These are phyloP conservation scores for Amyloporia xantha DNA, from an alignment of 768 basidiomycete genomes.

Conservation along the genomic window DNA sequence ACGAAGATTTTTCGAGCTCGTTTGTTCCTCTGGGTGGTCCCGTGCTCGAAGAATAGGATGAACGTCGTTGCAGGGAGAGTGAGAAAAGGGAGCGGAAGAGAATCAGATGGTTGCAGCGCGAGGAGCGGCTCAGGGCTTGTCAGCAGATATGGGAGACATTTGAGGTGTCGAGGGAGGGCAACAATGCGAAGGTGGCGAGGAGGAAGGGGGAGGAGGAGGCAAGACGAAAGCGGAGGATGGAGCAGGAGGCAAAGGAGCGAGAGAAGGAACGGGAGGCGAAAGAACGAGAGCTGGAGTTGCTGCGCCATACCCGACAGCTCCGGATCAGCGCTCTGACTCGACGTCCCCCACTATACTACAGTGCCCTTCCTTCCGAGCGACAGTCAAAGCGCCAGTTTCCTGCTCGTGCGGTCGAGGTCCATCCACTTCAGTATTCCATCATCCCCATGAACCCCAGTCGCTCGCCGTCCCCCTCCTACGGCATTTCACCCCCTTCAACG, in stretches of 20 bases:
- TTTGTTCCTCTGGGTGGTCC: slow-evolving; percentile 34
- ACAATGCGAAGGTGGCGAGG: slow-evolving; percentile 18
- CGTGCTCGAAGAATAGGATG: slow-evolving; percentile 34
- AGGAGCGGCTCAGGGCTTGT: slow-evolving; percentile 18
- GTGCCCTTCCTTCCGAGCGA: slow-evolving; percentile 14
- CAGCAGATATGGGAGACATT: slow-evolving; percentile 27
- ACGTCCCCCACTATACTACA: slow-evolving; percentile 21
- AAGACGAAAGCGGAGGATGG: too few species aligned
- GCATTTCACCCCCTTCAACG: slow-evolving; percentile 12
- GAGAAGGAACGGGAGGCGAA: slow-evolving; percentile 13
- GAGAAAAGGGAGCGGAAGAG: slow-evolving; percentile 30
- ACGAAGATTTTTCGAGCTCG: slow-evolving; percentile 37
- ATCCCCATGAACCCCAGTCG: slow-evolving; percentile 21
- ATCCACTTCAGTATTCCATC: slow-evolving; percentile 28
- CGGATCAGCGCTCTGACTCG: slow-evolving; percentile 10
- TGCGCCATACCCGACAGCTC: slow-evolving; percentile 12
- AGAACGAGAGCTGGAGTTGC: slow-evolving; percentile 15
- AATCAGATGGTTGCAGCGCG: slow-evolving; percentile 26
- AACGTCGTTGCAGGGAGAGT: slow-evolving; percentile 31
- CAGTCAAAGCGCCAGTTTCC: slow-evolving; percentile 2
- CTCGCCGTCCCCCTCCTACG: slow-evolving; percentile 15
- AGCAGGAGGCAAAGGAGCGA: slow-evolving; percentile 14
- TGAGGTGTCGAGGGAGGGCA: slow-evolving; percentile 11
- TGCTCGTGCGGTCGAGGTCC: slow-evolving; percentile 9
- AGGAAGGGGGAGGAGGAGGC: too few species aligned